Conservation (phyloP, 176 grass and related monocot species). For the Rhipidocladum racemiflorum region DNA sequence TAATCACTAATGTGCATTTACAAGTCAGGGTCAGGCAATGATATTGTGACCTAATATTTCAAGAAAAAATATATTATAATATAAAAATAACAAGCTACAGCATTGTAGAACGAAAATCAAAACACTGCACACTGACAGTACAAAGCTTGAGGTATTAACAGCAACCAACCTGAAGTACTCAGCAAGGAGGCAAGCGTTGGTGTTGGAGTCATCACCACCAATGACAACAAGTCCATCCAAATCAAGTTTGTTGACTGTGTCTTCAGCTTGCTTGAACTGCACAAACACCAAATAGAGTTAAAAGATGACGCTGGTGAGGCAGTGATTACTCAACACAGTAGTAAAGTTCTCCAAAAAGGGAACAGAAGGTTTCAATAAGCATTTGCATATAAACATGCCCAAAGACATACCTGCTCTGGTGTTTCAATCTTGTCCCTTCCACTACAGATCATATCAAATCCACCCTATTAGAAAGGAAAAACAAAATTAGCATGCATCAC, state of each 20-base stretch:
- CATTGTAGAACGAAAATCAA: not conserved
- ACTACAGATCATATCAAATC: conserved; percentile 99
- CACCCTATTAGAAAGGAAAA: conserved; percentile 55
- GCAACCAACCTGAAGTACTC: conserved; percentile 79
- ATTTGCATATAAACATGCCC: not conserved
- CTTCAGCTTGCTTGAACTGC: conserved; percentile 99
- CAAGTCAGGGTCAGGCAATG: not conserved
- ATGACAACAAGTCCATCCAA: conserved; percentile 97
- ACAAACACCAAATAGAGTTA: conserved; percentile 15
- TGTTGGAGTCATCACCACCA: conserved; percentile 98
- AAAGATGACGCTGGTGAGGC: not conserved
- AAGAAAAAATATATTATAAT: not conserved
- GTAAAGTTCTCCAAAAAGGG: not conserved
- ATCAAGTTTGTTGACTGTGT: conserved; percentile 72
- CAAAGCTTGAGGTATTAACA: not conserved
- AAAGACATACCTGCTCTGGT: conserved; percentile 71
- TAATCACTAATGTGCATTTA: not conserved
- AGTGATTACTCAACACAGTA: not conserved
- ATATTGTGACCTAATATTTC: conserved; percentile 5
- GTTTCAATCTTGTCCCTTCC: conserved; percentile 99
- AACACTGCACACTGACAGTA: not conserved
- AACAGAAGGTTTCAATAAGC: conserved; percentile 2
- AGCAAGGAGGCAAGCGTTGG: conserved; percentile 91
- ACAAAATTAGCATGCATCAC: not conserved
- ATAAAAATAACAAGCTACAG: not conserved